Evolutionary conservation across 2,329 filamentous ascomycete genomes (phyloP).

Genomic region (Chaetomium globosum): DNA sequence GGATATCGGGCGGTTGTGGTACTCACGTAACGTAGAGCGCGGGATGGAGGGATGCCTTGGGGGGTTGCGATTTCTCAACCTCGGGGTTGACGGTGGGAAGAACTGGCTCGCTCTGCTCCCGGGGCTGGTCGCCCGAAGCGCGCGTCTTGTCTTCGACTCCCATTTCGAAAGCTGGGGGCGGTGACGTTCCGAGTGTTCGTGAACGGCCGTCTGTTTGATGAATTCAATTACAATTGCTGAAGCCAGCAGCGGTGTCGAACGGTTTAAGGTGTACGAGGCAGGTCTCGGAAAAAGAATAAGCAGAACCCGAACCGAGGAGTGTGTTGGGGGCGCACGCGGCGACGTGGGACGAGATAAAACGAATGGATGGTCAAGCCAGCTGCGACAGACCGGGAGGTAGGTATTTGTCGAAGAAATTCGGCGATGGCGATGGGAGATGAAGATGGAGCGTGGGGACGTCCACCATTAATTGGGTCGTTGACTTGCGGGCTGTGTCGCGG

Average conservation of each 20-base stretch:
- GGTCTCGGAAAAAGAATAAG: slow-evolving; percentile 17
- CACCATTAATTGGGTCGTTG: slow-evolving; percentile 24
- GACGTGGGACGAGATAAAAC: slow-evolving; percentile 29
- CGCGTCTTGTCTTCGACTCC: slow-evolving; percentile 78
- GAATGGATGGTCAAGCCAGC: slow-evolving; percentile 38
- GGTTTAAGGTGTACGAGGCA: slow-evolving; percentile 16
- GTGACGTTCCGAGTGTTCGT: slow-evolving; percentile 4
- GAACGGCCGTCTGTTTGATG: neutral
- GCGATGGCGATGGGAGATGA: slow-evolving; percentile 17
- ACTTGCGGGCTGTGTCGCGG: slow-evolving; percentile 1
- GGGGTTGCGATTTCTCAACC: slow-evolving; percentile 68
- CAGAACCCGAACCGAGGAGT: slow-evolving; percentile 3
- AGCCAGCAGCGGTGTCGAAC: slow-evolving; percentile 26
- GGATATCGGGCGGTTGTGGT: slow-evolving; percentile 8
- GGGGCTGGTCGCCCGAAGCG: slow-evolving; percentile 74
- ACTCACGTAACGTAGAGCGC: slow-evolving; percentile 79
- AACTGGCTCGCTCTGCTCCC: slow-evolving; percentile 61
- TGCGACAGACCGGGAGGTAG: slow-evolving; percentile 26
- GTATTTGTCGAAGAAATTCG: slow-evolving; percentile 17
- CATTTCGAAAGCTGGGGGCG: slow-evolving; percentile 49
- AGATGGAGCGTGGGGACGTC: slow-evolving; percentile 12
- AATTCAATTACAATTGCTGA: slow-evolving; percentile 23
- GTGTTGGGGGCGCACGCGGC: slow-evolving; percentile 22
- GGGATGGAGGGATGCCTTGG: slow-evolving; percentile 70
- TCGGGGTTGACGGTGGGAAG: slow-evolving; percentile 81